Base-by-base conservation (phyloP, 176 grass and related monocot species). In the Melocanna baccifera region DNA sequence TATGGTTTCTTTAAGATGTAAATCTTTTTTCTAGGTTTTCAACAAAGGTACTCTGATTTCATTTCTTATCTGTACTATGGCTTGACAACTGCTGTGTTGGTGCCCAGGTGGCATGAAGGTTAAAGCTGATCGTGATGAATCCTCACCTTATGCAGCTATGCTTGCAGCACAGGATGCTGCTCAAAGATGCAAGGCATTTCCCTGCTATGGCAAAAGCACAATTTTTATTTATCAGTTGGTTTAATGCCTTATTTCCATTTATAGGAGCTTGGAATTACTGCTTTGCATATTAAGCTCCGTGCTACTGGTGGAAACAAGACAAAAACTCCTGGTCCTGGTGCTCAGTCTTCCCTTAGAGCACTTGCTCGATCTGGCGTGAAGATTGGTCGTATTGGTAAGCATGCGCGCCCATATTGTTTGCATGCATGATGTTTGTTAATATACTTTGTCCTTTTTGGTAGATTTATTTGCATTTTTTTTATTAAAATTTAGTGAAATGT, bases 131-230 rank as follows among this genome's bases (percentile, higher is more conserved):
- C 84, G 83, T 57, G 90, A 92, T 75, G 90, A 92, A 63, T 92
- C 90, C 13, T 92, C 86, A 14, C 86, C 90, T 75, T 92, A 92
- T 56, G 90, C 90, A 13, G 86, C 90, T n/a, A 92, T 92, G 86
- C 83, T 92, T 89, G 83, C 90, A n/a, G 45, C 90, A 55, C 90
- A 92, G 71, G 90, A 89, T 92, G 90, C 86, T 76, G 48, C 86
- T 36, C 90, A 92, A 47, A 77, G 90, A 89, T 92, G 90, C 86
- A 92, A 92, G 78, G 86, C 83, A 88, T 51, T 25, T 12, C 56
- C 18, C 19, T 81, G 16, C 29, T 39, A 7, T 28, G 12, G 37
- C 20, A 46, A 77, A 52, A 22, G 1, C 2, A 16, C 7, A 8
- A 3, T 16, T 22, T 11, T 6, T 64, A 12, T 39, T 43, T 36